A percentile compares a stretch with the other conserved stretches of the same genome.
Conservation (phyloP, 805 yeast genomes). For the Teunomyces funiuensis region DNA sequence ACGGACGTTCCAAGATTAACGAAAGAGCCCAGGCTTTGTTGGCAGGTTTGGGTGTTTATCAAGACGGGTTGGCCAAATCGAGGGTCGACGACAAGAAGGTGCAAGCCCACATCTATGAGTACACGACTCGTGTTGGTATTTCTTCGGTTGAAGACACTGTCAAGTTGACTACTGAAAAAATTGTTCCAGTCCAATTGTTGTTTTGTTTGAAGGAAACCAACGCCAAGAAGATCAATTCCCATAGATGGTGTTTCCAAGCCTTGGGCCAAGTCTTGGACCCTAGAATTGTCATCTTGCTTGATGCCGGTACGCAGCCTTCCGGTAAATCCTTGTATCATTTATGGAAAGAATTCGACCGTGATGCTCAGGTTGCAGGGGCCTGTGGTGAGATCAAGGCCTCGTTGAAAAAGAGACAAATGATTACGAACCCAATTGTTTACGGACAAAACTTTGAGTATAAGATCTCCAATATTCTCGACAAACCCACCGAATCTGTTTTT, state of each 20-base stretch:
- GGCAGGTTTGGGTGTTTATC: constrained; percentile 66
- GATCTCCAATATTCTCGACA: constrained; percentile 65
- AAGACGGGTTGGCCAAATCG: constrained; percentile 63
- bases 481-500: constrained; percentile 63
- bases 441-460: constrained; percentile 68
- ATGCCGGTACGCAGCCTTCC: constrained; percentile 66
- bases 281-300: constrained; percentile 54
- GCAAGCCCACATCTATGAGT: constrained; percentile 65
- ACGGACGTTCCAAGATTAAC: constrained; percentile 65
- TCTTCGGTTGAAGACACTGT: constrained; percentile 51
- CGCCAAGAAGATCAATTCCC: constrained; percentile 65
- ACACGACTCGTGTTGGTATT: constrained; percentile 59
- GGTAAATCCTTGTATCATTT: constrained; percentile 55
- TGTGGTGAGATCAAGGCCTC: constrained; percentile 71
- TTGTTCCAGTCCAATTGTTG: constrained; percentile 62
- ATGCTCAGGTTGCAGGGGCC: constrained; percentile 64
- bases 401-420: constrained; percentile 45
- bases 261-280: constrained; percentile 58
- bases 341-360: constrained; percentile 63
- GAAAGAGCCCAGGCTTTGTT: constrained; percentile 60
- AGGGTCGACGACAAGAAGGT: constrained; percentile 59
- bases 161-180: constrained; percentile 50
- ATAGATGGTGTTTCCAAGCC: constrained; percentile 70
- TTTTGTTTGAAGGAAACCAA: constrained; percentile 62
- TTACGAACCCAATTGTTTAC: constrained; percentile 61